Evolutionary conservation across 2,329 filamentous ascomycete genomes (phyloP), one percentile per base, ranked within the genome.

Genomic region (Hirsutella thompsonii): DNA sequence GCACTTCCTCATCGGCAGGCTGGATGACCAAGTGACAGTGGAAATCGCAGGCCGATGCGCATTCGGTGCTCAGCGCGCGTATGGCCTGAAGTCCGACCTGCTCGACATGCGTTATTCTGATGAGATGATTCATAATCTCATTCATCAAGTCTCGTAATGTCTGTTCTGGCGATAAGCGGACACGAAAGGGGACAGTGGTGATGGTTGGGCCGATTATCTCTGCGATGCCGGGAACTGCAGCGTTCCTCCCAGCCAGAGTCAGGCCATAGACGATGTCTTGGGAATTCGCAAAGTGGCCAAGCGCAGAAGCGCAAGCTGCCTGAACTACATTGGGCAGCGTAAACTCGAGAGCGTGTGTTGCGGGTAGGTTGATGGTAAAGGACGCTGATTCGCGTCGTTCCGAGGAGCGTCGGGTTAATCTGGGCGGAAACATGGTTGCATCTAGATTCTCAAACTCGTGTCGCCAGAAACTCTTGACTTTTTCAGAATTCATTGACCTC

Each of bases 301-400:
- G 16, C 5, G 43, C 33, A 13, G 34, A 18, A 10, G 44, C 44
- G 20, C 44, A 47, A 11, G 44, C 44, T 3, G 42, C 11, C 10
- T 42, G 41, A 2, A 47, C 38, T 3, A 46, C 26, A 14, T 60
- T 58, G 1, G 65, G 62, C 3, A 66, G 52, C 0, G 52, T 52
- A 32, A 66, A 60, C 11, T 56, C 52, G 1, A 65, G 48, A 21
- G 64, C 55, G 10, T 8, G n/a, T 5, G 18, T 32, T 9, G 36
- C 21, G 5, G 21, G 36, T 8, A 42, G 6, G 5, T 36, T 29
- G 13, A 42, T 39, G 21, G 5, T 16, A 19, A 16, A 38, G 8
- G 41, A 42, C 16, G 21, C 21, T 1, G 37, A 42, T 21, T 36
- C 9, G 23, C 41, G 21, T 33, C 23, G 13, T 5, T 6, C 30